Evolutionary conservation across 2,329 filamentous ascomycete species (phyloP).

Genomic region (Paecilomyces variotii): DNA sequence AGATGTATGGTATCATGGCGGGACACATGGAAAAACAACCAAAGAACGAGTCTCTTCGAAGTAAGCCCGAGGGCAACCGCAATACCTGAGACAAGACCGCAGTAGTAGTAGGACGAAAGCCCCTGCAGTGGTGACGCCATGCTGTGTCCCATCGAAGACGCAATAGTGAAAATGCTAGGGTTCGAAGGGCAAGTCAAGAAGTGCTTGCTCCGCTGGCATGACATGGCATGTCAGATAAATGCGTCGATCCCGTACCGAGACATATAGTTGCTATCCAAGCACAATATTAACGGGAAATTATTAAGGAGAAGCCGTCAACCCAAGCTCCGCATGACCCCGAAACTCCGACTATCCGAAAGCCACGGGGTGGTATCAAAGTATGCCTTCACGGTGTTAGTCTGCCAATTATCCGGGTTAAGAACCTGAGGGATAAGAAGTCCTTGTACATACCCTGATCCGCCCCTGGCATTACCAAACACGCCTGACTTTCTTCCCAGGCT

Average conservation of each 20-base stretch:
- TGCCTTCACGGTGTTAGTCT: slow-evolving; percentile 47
- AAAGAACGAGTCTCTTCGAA: not conserved
- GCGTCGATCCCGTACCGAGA: not conserved
- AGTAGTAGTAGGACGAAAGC: not conserved
- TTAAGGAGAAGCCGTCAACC: slow-evolving; percentile 78
- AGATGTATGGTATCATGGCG: not conserved
- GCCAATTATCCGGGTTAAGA: not conserved
- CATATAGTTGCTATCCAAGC: not conserved
- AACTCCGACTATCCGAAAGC: slow-evolving; percentile 81
- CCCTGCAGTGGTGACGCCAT: not conserved
- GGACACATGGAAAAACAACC: not conserved
- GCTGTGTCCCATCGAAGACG: not conserved
- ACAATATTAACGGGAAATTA: slow-evolving; percentile 59
- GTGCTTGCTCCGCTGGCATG: not conserved
- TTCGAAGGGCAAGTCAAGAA: not conserved
- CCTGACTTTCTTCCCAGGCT: slow-evolving; percentile 79
- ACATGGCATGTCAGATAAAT: not conserved
- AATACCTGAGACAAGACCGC: not conserved
- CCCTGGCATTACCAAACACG: slow-evolving; percentile 71
- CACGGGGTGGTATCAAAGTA: slow-evolving; percentile 78
- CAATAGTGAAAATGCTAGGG: not conserved
- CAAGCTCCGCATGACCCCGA: slow-evolving; percentile 72
- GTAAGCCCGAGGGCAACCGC: not conserved
- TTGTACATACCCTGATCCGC: slow-evolving; percentile 69
- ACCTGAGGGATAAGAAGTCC: not conserved